A percentile compares a stretch with the other conserved stretches of the same genome.
phyloP scores from a whole-genome alignment of 148 eudicot species.

The Rhododendron williamsianum region DNA sequence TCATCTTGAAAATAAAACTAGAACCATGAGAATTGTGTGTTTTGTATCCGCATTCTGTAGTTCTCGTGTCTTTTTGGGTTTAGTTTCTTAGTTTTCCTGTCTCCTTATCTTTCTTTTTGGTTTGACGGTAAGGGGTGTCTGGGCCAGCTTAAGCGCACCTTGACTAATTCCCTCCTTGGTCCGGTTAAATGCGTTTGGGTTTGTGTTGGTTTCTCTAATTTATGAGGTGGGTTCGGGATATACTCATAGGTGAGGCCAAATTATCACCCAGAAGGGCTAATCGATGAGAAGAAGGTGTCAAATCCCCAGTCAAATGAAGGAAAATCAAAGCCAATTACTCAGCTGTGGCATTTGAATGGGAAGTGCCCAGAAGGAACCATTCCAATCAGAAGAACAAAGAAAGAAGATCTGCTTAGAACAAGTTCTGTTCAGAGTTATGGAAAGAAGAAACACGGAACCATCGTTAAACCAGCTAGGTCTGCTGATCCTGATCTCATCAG shows the following conservation, averaged over 20 bases:
- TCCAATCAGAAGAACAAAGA: constrained; percentile 58
- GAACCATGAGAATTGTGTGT: no score
- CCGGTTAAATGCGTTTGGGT: background rate
- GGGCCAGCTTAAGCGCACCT: background rate
- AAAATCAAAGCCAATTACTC: constrained; percentile 26
- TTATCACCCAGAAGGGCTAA: constrained; percentile 67
- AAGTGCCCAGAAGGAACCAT: constrained; percentile 58
- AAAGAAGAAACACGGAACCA: constrained; percentile 45
- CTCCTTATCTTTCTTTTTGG: no score
- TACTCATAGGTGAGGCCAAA: constrained; percentile 57
- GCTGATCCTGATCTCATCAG: constrained; percentile 67
- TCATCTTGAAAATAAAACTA: no score
- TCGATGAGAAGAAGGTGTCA: constrained; percentile 30
- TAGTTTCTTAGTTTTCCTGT: no score
- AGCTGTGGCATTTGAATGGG: constrained; percentile 71
- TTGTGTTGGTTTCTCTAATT: background rate
- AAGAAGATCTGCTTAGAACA: constrained; percentile 61
- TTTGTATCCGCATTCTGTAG: no score
- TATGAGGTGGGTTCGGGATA: background rate
- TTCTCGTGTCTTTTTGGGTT: no score
- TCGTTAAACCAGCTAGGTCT: constrained; percentile 46
- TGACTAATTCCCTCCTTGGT: no score
- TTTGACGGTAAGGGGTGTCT: no score
- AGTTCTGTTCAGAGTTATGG: constrained; percentile 61
- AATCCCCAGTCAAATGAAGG: constrained; percentile 6